Base-by-base conservation (phyloP, 768 basidiomycete genomes). In the Phaffia tasmanica region DNA sequence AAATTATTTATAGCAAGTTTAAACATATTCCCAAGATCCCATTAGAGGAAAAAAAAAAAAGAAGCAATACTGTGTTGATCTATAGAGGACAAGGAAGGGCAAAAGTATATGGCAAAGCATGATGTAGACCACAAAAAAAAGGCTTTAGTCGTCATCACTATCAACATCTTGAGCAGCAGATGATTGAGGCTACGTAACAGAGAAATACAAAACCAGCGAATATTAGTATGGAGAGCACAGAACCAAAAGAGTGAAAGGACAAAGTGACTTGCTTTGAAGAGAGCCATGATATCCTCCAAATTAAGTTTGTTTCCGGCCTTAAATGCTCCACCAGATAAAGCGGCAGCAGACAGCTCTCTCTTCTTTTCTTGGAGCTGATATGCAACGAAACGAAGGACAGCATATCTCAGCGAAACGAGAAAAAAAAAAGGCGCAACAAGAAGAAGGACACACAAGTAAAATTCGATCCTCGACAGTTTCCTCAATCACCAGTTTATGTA, bases 311-410 rank as follows among this genome's bases (percentile, higher is more conserved):
- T 85, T 81, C 85, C 82, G 72, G 85, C 84, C 82, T 89, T 88
- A 73, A 88, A 80, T 76, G 87, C 90, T 77, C 89, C 85, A 11
- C 94, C 94, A 42, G 88, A 86, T 65, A 97, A 76, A 0, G 91
- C 89, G 1, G 91, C 89, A 29, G 81, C 80, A 1, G 93, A 84
- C 0, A 98, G 81, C 57, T 83, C 85, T 5, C 92, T 83, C 79
- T 98, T 98, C 75, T 84, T 83, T n/a, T 88, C 84, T 75, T 98
- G 94, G n/a, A 98, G 81, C 83, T 88, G 70, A 29, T 47, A 54
- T 23, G 35, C 32, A 19, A 63, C 19, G n/a, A 53, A 8, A 50
- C 29, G 48, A 50, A 25, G 16, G 47, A 25, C 42, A 50, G 15
- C 5, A 30, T 21, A 30, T 59, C 57, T 30, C 29, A 14, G 29